A percentile compares a stretch with the other conserved stretches of the same genome.
Conservation (phyloP, 768 basidiomycete species). For the Mycena alexandri region DNA sequence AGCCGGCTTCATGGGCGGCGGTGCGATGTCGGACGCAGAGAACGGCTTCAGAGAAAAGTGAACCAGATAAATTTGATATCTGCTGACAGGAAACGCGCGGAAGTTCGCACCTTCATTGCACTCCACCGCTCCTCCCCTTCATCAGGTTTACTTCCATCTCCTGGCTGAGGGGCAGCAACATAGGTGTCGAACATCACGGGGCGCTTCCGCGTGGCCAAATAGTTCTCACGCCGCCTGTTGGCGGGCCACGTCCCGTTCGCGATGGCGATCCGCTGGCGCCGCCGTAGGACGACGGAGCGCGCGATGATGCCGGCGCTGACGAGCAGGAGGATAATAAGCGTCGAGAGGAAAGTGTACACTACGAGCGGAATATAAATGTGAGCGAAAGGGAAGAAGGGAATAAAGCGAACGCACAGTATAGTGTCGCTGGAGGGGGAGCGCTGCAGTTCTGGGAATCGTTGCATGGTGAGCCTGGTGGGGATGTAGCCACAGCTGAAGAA, state of each 20-base stretch:
- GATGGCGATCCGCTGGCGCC: slow-evolving; percentile 57
- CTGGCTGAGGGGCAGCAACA: not conserved
- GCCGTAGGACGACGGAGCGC: slow-evolving; percentile 55
- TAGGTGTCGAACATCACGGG: slow-evolving; percentile 21
- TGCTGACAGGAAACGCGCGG: too few relatives aligned
- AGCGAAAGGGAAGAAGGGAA: not conserved
- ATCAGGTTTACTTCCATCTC: not conserved
- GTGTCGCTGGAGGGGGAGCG: slow-evolving; percentile 15
- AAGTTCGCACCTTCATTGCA: slow-evolving; percentile 15
- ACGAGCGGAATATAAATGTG: not conserved
- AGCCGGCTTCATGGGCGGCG: not conserved
- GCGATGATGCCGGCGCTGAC: slow-evolving; percentile 57
- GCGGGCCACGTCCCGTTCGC: slow-evolving; percentile 53
- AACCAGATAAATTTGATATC: not conserved
- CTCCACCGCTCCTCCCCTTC: slow-evolving; percentile 10
- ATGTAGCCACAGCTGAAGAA: not conserved
- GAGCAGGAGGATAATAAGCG: slow-evolving; percentile 58
- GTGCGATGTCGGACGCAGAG: slow-evolving; percentile 3
- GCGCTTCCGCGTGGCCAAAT: not conserved
- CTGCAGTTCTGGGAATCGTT: not conserved
- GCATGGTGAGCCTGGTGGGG: not conserved
- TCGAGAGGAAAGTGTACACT: slow-evolving; percentile 50
- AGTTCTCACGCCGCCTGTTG: slow-evolving; percentile 6
- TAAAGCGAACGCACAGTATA: slow-evolving; percentile 17
- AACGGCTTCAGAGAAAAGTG: not conserved